Conservation (phyloP, 2,329 filamentous ascomycete species). For the Thielaviopsis cerberus region DNA sequence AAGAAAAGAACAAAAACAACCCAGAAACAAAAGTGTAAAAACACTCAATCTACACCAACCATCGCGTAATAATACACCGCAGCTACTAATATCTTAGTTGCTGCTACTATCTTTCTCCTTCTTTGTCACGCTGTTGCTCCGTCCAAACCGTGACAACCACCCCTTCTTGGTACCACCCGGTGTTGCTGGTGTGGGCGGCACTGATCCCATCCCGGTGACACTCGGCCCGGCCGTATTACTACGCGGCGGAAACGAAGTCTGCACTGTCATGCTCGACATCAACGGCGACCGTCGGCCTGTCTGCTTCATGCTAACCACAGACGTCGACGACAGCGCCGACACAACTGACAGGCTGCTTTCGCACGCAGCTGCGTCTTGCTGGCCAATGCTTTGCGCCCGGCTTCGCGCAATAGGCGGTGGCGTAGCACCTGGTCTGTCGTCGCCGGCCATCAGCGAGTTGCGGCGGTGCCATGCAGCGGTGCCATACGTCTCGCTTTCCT, state of each 20-base stretch:
- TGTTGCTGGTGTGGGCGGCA: constrained; percentile 1
- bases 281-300: neutral
- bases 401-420: constrained; percentile 38
- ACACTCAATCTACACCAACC: neutral
- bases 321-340: neutral
- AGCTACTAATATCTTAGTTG: neutral
- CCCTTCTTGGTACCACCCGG: constrained; percentile 7
- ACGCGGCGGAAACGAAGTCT: constrained; percentile 3
- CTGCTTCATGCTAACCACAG: neutral
- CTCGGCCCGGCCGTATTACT: neutral
- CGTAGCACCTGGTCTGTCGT: constrained; percentile 31
- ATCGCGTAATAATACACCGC: neutral
- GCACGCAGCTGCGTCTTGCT: neutral
- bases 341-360: neutral
- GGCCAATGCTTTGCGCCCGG: constrained; percentile 12
- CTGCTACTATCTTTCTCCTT: constrained; percentile 1
- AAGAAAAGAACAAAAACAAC: neutral
- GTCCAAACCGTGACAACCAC: constrained; percentile 11
- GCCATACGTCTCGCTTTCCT: constrained; percentile 18
- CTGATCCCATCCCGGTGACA: constrained; percentile 2
- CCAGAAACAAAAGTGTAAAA: neutral
- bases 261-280: constrained; percentile 3
- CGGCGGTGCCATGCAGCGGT: constrained; percentile 24
- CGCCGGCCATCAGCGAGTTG: constrained; percentile 13
- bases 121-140: constrained; percentile 10